Conservation (phyloP, 2,329 filamentous ascomycete genomes). For the Fusarium udum region DNA sequence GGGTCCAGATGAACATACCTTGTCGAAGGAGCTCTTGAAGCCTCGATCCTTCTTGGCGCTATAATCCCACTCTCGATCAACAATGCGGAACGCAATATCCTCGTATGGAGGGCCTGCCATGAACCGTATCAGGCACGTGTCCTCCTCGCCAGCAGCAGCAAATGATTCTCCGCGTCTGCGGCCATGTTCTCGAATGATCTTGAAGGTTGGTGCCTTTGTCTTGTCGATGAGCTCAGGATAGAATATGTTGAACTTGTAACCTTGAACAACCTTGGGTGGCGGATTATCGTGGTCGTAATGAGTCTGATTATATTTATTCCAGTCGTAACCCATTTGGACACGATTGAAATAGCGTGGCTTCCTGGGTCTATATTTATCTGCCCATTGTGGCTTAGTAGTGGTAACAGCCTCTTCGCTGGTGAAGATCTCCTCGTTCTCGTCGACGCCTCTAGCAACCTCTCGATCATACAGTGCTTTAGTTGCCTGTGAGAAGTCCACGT, state of each 20-base stretch:
- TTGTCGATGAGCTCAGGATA: slow-evolving; percentile 98
- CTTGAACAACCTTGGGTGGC: slow-evolving; percentile 96
- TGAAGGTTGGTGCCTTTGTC: slow-evolving; percentile 92
- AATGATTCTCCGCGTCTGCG: slow-evolving; percentile 90
- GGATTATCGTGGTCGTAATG: slow-evolving; percentile 99
- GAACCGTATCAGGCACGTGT: slow-evolving; percentile 96
- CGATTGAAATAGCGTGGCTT: slow-evolving; percentile 98
- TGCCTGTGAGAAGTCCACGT: slow-evolving; percentile 85
- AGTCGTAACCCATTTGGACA: slow-evolving; percentile 98
- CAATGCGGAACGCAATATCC: slow-evolving; percentile 95
- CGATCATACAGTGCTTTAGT: slow-evolving; percentile 91
- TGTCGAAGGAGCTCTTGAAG: slow-evolving; percentile 97
- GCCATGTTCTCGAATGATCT: slow-evolving; percentile 93
- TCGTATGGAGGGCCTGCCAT: slow-evolving; percentile 95
- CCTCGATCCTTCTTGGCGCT: slow-evolving; percentile 94
- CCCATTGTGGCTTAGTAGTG: slow-evolving; percentile 76
- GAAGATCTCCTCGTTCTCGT: slow-evolving; percentile 96
- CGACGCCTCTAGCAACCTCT: slow-evolving; percentile 88
- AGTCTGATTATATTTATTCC: slow-evolving; percentile 99
- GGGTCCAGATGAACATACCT: slow-evolving; percentile 67
- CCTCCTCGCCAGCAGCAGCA: slow-evolving; percentile 92
- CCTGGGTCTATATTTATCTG: slow-evolving; percentile 83
- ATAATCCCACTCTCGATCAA: slow-evolving; percentile 99
- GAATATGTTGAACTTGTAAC: slow-evolving; percentile 99
- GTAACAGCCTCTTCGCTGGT: slow-evolving; percentile 80